Base-by-base conservation (phyloP, 768 basidiomycete species). In the Hypsizygus marmoreus region DNA sequence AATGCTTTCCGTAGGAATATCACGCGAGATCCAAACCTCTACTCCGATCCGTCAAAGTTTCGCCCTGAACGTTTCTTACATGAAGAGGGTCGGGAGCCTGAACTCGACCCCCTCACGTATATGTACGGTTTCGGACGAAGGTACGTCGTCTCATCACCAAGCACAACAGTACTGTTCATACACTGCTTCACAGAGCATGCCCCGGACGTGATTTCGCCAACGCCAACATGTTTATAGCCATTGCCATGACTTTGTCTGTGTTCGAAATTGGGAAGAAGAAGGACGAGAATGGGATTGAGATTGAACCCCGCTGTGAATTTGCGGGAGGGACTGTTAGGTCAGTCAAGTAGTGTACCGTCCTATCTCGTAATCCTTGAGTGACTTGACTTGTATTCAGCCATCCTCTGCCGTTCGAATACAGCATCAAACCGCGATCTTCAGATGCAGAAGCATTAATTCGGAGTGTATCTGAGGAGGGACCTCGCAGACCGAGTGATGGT, bases 91-190 rank as follows among this genome's bases (percentile, higher is more conserved):
- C 19, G 43, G 2, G 40, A 54, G 19, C 60, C 68, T 3, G 65
- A 72, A 43, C 43, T 40, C 2, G 73, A 74, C 39, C 67, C 72
- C 2, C 66, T 64, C 16, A 61, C 51, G 0, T 64, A 69, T 32
- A 69, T 70, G 36, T 78, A 74, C 37, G 76, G 76, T 1, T 78
- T 74, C 36, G 76, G 77, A 6, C 57, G 77, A 55, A 66, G 76
- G 62, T 60, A 33, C 16, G 57, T n/a, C n/a, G n/a, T n/a, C n/a
- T n/a, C n/a, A n/a, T n/a, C 29, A 20, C 11, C 13, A n/a, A 23
- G 13, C 1, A 2, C 31, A n/a, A n/a, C n/a, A n/a, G n/a, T n/a
- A n/a, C n/a, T n/a, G n/a, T n/a, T n/a, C n/a, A n/a, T n/a, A n/a
- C n/a, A n/a, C n/a, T n/a, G n/a, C 13, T 9, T 8, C 33, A 8